Evolutionary conservation across 2,329 filamentous ascomycete species (phyloP).

Genomic region (Coleophoma crateriformis): DNA sequence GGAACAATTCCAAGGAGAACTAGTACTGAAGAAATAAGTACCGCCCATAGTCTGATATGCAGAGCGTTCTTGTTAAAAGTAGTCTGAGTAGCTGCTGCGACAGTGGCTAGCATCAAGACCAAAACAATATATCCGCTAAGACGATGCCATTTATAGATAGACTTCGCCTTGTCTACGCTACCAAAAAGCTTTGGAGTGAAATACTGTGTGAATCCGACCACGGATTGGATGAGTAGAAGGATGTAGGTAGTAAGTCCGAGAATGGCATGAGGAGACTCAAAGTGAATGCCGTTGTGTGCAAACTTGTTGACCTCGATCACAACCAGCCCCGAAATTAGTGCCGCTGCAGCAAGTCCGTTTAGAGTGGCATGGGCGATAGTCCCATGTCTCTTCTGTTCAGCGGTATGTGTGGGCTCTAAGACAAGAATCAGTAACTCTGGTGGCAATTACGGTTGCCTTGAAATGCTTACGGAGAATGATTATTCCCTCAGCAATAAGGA

Average conservation of each 20-base stretch:
- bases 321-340: slow-evolving; percentile 55
- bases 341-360: slow-evolving; percentile 52
- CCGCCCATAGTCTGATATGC: slow-evolving; percentile 70
- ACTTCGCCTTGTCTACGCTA: slow-evolving; percentile 72
- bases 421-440: slow-evolving; percentile 57
- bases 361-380: slow-evolving; percentile 62
- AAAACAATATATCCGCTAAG: slow-evolving; percentile 69
- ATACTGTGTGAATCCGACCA: slow-evolving; percentile 80
- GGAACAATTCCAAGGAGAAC: slow-evolving; percentile 68
- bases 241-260: slow-evolving; percentile 74
- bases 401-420: slow-evolving; percentile 80
- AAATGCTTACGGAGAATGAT: too few species aligned
- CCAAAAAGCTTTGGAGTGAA: slow-evolving; percentile 71
- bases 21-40: slow-evolving; percentile 60
- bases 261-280: slow-evolving; percentile 75
- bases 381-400: slow-evolving; percentile 62
- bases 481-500: slow-evolving; percentile 62
- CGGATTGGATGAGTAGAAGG: slow-evolving; percentile 64
- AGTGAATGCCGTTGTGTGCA: slow-evolving; percentile 60
- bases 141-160: slow-evolving; percentile 86
- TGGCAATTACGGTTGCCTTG: too few species aligned
- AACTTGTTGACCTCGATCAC: slow-evolving; percentile 85
- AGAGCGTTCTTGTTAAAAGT: slow-evolving; percentile 64
- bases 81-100: slow-evolving; percentile 71
- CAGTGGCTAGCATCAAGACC: slow-evolving; percentile 65